A percentile compares a stretch with the other conserved stretches of the same genome.
phyloP scores from a whole-genome alignment of 352 stramenopile species.

The Globisporangium barbulae region DNA sequence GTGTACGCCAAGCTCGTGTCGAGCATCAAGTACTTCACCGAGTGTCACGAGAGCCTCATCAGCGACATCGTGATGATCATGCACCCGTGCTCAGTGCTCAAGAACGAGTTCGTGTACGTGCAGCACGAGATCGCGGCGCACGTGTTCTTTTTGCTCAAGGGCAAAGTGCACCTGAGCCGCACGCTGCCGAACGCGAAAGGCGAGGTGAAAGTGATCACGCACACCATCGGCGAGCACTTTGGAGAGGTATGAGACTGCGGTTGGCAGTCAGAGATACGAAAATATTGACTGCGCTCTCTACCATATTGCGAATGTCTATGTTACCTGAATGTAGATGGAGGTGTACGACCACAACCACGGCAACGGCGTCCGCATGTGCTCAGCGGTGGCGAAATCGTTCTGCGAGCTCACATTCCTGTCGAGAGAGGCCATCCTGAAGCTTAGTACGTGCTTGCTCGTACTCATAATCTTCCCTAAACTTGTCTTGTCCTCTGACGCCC shows the following conservation, averaged over 20 bases:
- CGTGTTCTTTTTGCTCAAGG: conserved; percentile 82
- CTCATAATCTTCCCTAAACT: not conserved
- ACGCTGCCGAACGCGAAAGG: conserved; percentile 34
- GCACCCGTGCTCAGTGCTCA: conserved; percentile 68
- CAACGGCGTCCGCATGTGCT: conserved; percentile 83
- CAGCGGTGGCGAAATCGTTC: conserved; percentile 72
- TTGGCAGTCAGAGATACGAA: too few species aligned
- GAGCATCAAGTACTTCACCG: conserved; percentile 64
- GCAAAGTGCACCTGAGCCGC: conserved; percentile 65
- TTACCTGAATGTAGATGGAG: conserved; percentile 43
- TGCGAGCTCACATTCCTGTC: conserved; percentile 81
- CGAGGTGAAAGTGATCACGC: conserved; percentile 43
- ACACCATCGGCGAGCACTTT: conserved; percentile 68
- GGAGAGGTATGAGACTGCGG: conserved; percentile 44
- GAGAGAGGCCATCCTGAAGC: conserved; percentile 63
- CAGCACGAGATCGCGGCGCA: conserved; percentile 84
- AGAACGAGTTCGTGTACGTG: conserved; percentile 76
- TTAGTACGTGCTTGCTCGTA: conserved; percentile 38
- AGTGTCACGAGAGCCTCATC: conserved; percentile 77
- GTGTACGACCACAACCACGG: conserved; percentile 76
- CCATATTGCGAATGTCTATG: not conserved
- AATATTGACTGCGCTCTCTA: not conserved
- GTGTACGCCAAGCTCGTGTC: conserved; percentile 66
- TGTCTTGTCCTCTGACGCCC: too few species aligned
- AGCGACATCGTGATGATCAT: conserved; percentile 85